Evolutionary conservation across 257 asterid genomes (phyloP).

Genomic region (Capsicum pubescens): DNA sequence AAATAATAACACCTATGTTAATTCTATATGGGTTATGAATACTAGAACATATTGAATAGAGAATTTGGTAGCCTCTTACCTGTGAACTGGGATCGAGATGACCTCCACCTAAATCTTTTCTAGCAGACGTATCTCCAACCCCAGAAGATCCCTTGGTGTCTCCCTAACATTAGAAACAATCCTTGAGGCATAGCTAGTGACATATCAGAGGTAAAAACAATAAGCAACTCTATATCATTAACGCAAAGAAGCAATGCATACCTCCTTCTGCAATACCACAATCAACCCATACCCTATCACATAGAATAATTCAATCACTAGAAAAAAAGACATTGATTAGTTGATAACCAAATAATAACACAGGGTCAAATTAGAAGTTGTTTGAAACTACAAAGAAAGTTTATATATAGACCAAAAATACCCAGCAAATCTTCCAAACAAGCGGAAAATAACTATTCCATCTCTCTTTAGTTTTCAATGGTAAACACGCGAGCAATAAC

Average conservation of each 20-base stretch:
- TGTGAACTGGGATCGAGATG: constrained; percentile 51
- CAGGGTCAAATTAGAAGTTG: constrained; percentile 8
- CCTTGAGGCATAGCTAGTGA: constrained; percentile 26
- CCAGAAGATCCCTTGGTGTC: constrained; percentile 64
- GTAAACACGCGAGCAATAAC: constrained; percentile 1
- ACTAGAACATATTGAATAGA: neutral
- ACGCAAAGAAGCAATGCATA: constrained; percentile 35
- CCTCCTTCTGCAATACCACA: constrained; percentile 61
- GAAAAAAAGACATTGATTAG: constrained; percentile 29
- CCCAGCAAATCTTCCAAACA: neutral
- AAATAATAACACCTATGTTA: constrained; percentile 25
- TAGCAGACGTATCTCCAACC: constrained; percentile 51
- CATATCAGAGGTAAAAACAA: constrained; percentile 6
- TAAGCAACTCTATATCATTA: constrained; percentile 1
- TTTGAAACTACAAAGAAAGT: neutral
- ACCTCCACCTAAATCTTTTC: constrained; percentile 43
- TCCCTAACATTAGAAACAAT: constrained; percentile 48
- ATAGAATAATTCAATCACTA: constrained; percentile 29
- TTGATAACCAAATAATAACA: neutral
- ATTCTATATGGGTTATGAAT: neutral
- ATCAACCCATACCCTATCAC: constrained; percentile 32
- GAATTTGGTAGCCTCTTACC: constrained; percentile 37
- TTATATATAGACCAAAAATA: neutral
- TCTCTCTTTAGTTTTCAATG: constrained; percentile 7
- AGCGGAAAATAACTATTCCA: neutral